Conservation (phyloP, 495 filamentous ascomycete species). For the Aspergillus bertholletiae region DNA sequence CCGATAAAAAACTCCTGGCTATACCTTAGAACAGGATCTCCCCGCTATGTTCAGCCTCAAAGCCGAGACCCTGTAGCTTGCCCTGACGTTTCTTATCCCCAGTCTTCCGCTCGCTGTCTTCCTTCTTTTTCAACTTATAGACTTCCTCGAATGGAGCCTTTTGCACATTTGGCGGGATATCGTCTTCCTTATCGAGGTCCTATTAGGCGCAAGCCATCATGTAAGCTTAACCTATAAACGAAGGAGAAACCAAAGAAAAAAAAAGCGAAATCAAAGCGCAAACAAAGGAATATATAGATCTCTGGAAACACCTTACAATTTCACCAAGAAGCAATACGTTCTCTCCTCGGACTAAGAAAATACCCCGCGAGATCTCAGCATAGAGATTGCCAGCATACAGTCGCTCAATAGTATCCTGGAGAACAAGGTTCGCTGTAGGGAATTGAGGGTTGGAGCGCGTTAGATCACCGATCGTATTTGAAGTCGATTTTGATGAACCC, state of each 20-base stretch:
- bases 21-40: conserved; percentile 73
- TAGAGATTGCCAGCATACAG: conserved; percentile 72
- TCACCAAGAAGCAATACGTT: conserved; percentile 90
- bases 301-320: too few relatives aligned
- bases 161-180: conserved; percentile 67
- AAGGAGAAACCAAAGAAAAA: background rate
- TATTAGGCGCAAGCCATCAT: conserved; percentile 21
- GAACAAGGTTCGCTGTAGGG: conserved; percentile 80
- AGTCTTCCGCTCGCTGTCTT: conserved; percentile 61
- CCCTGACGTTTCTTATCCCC: conserved; percentile 66
- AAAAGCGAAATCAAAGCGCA: background rate
- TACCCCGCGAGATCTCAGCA: conserved; percentile 74
- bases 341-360: conserved; percentile 89
- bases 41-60: conserved; percentile 81
- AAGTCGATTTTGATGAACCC: conserved; percentile 11
- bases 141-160: conserved; percentile 67
- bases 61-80: conserved; percentile 71
- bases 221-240: background rate
- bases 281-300: too few relatives aligned
- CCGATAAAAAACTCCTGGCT: too few relatives aligned
- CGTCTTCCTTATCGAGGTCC: conserved; percentile 93
- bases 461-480: conserved; percentile 5
- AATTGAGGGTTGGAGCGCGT: background rate
- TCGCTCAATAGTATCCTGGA: conserved; percentile 87
- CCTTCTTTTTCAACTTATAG: conserved; percentile 66